phyloP scores from a whole-genome alignment of 306 rosid genomes.

The Neltuma alba region DNA sequence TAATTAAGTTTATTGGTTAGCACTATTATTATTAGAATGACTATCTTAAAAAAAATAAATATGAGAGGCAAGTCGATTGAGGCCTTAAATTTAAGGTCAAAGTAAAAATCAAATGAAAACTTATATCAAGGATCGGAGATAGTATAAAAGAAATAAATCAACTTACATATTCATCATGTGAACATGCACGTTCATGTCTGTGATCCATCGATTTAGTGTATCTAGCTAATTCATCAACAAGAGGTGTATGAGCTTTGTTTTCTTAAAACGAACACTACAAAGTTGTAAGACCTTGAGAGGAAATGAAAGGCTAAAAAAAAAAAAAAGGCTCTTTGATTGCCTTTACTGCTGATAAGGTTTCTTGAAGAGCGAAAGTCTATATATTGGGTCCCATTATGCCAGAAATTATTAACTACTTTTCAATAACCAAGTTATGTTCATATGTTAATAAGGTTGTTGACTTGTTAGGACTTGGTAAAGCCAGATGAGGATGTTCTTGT shows the following conservation, averaged over 20 bases:
- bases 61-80: too few relatives aligned
- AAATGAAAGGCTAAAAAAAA: background rate
- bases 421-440: background rate
- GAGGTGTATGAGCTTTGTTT: background rate
- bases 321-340: background rate
- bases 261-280: background rate
- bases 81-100: too few relatives aligned
- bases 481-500: slow-evolving; percentile 12
- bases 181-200: background rate
- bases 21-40: too few relatives aligned
- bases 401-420: too few relatives aligned
- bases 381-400: background rate
- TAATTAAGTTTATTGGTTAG: too few relatives aligned
- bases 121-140: too few relatives aligned
- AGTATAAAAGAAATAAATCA: too few relatives aligned
- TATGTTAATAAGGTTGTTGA: background rate
- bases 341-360: background rate
- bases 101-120: too few relatives aligned
- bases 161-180: too few relatives aligned
- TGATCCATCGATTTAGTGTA: background rate
- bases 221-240: background rate
- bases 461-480: background rate
- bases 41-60: too few relatives aligned
- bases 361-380: background rate
- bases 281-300: background rate